Conservation (phyloP, 225 moss, liverwort and hornwort species). For the Marchantia paleacea region DNA sequence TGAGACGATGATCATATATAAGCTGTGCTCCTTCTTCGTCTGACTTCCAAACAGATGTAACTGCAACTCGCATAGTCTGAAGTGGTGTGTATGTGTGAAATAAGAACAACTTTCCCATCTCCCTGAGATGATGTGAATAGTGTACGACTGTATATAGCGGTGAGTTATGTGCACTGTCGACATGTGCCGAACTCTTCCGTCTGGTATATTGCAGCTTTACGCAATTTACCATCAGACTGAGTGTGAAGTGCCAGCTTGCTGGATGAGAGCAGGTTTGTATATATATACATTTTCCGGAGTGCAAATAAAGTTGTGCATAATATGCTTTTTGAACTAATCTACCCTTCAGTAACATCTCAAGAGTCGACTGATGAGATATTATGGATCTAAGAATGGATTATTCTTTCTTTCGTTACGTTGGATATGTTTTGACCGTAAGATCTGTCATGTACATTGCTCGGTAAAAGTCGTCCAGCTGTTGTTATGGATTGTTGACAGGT, state of each 20-base stretch:
- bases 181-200: too few species aligned
- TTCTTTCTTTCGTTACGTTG: too few species aligned
- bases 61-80: background rate
- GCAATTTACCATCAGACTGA: background rate
- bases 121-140: background rate
- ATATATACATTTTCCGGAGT: background rate
- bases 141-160: background rate
- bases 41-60: background rate
- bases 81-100: background rate
- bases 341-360: too few species aligned
- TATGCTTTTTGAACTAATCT: too few species aligned
- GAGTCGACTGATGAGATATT: too few species aligned
- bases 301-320: constrained; percentile 8
- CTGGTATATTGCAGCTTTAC: background rate
- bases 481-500: too few species aligned
- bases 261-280: constrained; percentile 1
- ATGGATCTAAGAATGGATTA: too few species aligned
- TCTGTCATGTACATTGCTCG: too few species aligned
- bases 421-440: too few species aligned
- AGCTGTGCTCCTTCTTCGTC: constrained; percentile 1
- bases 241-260: constrained; percentile 12
- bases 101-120: background rate
- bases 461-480: too few species aligned
- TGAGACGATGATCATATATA: background rate
- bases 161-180: background rate